Percentiles rank a stretch among this genome's conserved stretches.
Evolutionary conservation across 176 grass and related monocot genomes (phyloP).

Genomic region (Hordeum marinum): DNA sequence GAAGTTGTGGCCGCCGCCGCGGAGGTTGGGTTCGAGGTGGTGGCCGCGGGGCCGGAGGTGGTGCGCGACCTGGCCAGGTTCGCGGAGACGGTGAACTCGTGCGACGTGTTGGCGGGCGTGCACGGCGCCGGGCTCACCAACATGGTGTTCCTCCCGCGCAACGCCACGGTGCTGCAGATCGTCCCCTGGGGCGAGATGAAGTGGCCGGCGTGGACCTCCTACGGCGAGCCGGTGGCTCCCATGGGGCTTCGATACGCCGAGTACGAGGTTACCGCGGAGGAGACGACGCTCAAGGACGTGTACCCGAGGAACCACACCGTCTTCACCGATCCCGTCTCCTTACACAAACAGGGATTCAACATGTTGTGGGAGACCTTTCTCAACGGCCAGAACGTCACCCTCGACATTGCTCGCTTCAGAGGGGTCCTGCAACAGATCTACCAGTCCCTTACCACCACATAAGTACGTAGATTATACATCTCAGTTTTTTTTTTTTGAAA

Average conservation of each 20-base stretch:
- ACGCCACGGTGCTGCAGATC: conserved; percentile 59
- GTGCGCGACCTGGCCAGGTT: conserved; percentile 13
- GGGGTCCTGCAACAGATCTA: conserved; percentile 30
- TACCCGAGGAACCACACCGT: conserved; percentile 48
- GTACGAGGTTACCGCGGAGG: conserved; percentile 51
- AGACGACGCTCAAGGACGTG: conserved; percentile 52
- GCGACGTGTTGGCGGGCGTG: conserved; percentile 83
- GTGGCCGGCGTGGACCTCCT: conserved; percentile 30
- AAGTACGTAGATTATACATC: background rate
- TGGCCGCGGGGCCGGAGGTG: conserved; percentile 28
- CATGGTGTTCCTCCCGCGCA: conserved; percentile 76
- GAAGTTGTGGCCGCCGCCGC: background rate
- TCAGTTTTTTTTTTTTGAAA: too few relatives aligned
- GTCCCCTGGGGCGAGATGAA: conserved; percentile 48
- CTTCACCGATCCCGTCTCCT: conserved; percentile 48
- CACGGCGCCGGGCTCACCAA: conserved; percentile 81
- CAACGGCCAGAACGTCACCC: conserved; percentile 49
- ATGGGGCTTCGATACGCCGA: conserved; percentile 66
- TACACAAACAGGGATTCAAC: conserved; percentile 37
- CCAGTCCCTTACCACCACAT: conserved; percentile 16
- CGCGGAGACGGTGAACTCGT: conserved; percentile 57
- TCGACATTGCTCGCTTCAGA: conserved; percentile 52
- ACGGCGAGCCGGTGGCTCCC: conserved; percentile 30
- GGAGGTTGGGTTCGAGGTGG: conserved; percentile 43
- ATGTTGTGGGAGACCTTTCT: conserved; percentile 36